phyloP scores from a whole-genome alignment of 2,329 filamentous ascomycete species.

The Neobulgaria alba region DNA sequence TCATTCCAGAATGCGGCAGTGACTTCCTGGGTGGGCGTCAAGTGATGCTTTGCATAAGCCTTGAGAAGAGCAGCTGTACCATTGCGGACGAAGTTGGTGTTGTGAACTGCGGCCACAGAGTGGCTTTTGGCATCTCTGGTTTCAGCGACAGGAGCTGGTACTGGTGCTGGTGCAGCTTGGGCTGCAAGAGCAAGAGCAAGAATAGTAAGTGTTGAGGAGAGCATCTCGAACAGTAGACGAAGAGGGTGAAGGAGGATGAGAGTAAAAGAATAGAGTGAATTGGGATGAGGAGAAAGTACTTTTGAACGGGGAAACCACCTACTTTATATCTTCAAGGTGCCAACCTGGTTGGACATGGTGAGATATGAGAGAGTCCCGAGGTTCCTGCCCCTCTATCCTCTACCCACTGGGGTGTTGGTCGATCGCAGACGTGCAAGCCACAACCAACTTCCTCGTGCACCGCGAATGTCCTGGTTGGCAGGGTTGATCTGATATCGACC shows the following conservation, averaged over 20 bases:
- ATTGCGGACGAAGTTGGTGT: constrained; percentile 23
- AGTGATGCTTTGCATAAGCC: constrained; percentile 26
- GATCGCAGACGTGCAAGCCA: not conserved
- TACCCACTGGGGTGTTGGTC: too few species aligned
- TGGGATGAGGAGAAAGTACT: constrained; percentile 6
- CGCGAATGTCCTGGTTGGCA: not conserved
- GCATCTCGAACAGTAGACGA: constrained; percentile 16
- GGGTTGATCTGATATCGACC: not conserved
- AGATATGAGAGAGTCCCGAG: too few species aligned
- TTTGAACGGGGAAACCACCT: not conserved
- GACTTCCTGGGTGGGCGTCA: constrained; percentile 22
- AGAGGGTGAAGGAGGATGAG: constrained; percentile 6
- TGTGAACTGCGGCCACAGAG: constrained; percentile 23
- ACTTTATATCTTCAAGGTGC: constrained; percentile 1
- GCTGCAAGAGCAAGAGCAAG: constrained; percentile 20
- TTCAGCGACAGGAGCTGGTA: constrained; percentile 7
- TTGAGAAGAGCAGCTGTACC: constrained; percentile 26
- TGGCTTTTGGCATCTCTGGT: constrained; percentile 7
- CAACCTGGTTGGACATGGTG: too few species aligned
- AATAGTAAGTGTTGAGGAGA: constrained; percentile 20
- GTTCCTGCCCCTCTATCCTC: not conserved
- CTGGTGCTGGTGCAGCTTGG: constrained; percentile 17
- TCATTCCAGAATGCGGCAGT: constrained; percentile 16
- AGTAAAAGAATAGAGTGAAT: constrained; percentile 7
- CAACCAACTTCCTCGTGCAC: not conserved